Evolutionary conservation across 192 early-diverging fungal species (phyloP), one percentile per base, ranked within the genome.

Genomic region (Rhizophagus sp.): DNA sequence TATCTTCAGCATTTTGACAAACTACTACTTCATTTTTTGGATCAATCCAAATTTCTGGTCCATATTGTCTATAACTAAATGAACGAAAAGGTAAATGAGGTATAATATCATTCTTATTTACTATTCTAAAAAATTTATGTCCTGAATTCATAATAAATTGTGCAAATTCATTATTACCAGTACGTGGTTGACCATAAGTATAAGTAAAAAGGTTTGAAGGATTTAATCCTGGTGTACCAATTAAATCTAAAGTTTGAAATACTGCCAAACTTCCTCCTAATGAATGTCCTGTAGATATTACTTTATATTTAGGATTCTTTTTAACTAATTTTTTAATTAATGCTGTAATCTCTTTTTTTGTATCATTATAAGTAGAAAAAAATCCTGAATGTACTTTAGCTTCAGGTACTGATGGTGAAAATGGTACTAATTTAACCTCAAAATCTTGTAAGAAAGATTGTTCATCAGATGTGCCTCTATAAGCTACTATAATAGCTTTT

Each of bases 371-470:
- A 25, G 57, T 62, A 57, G 73, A 30, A 15, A 25, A 57, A 62
- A 75, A 75, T 15, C 73, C 50, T 24, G 6, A 27, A 75, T 75
- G 44, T 61, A 75, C 73, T 25, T 75, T 62, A 6, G 73, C 73
- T 36, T 49, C 9, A 5, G 24, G 44, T 36, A 62, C 49, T 22
- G n/a, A 11, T 2, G 73, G n/a, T 3, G 19, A 70, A 1, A 24
- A 72, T 11, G 70, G 70, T 12, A 15, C 2, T 41, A 19, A 17
- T 24, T 12, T 13, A 49, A 72, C 15, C 8, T 72, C 11, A 22
- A 72, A 17, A 41, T 72, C 70, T 22, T 39, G 11, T 12, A 75
- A n/a, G 17, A 75, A 27, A 0, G 49, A 57, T 62, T 22, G 44
- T 17, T 62, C 3, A 62, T 75, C 50, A 15, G 73, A 11, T 30